Percentiles rank a stretch among this genome's conserved stretches.
Conservation (phyloP, 1,284 basidiomycete genomes). For the Phenoliferia sp. region DNA sequence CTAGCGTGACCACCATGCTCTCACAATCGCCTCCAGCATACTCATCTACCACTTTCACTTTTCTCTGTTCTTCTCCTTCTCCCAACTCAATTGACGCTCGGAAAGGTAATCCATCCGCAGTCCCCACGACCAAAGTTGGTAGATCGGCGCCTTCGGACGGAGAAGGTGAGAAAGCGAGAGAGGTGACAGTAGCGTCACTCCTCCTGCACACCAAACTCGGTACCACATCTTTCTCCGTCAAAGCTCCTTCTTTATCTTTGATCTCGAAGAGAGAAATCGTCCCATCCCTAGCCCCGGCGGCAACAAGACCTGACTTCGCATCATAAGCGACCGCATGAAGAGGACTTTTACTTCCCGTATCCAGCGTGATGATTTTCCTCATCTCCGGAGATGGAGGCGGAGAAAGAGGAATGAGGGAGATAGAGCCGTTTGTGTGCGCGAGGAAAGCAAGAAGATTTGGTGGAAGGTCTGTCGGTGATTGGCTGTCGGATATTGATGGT, state of each 20-base stretch:
- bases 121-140: slow-evolving; percentile 18
- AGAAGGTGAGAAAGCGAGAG: slow-evolving; percentile 2
- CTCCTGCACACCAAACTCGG: not conserved
- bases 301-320: not conserved
- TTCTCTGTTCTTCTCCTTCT: not conserved
- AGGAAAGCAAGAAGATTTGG: slow-evolving; percentile 8
- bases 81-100: slow-evolving; percentile 3
- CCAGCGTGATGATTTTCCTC: not conserved
- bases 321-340: not conserved
- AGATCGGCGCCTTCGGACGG: not conserved
- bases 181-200: too few relatives aligned
- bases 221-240: too few relatives aligned
- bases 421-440: slow-evolving; percentile 15
- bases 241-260: too few relatives aligned
- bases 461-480: not conserved
- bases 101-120: slow-evolving; percentile 32
- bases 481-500: not conserved
- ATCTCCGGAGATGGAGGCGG: not conserved
- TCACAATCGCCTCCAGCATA: slow-evolving; percentile 31
- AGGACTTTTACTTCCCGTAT: not conserved
- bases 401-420: slow-evolving; percentile 2
- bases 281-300: slow-evolving; percentile 9
- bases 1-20: slow-evolving; percentile 10
- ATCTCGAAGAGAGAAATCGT: slow-evolving; percentile 9
- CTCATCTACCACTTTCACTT: slow-evolving; percentile 20